Percentiles rank a stretch among this genome's conserved stretches.
These are phyloP conservation scores for Suillus placidus DNA, from an alignment of 768 basidiomycete genomes.

Conservation along the genomic window DNA sequence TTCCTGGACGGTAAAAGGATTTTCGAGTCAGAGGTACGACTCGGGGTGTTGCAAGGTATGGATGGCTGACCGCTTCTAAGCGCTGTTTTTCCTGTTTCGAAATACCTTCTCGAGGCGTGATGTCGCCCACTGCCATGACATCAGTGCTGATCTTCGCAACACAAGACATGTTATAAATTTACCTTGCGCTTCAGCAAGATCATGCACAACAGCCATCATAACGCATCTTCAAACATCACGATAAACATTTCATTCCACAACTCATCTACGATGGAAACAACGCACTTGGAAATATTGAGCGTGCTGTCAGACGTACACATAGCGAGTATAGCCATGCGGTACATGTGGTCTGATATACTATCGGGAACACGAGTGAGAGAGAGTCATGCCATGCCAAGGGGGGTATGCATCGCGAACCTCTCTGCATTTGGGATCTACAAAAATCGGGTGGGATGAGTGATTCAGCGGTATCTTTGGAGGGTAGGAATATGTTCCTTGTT, in stretches of 20 bases:
- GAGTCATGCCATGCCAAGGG: neutral
- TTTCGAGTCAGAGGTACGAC: constrained; percentile 15
- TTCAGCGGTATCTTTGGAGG: constrained; percentile 8
- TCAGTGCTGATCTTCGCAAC: neutral
- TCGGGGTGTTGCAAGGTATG: neutral
- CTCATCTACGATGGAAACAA: neutral
- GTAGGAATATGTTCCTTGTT: constrained; percentile 45
- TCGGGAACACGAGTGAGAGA: constrained; percentile 1
- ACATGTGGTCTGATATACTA: constrained; percentile 97
- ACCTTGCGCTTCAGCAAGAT: constrained; percentile 96
- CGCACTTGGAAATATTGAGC: constrained; percentile 75
- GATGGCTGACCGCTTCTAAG: constrained; percentile 62
- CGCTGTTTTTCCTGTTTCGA: constrained; percentile 77
- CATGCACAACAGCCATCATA: constrained; percentile 91
- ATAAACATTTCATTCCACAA: neutral
- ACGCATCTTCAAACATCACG: constrained; percentile 57
- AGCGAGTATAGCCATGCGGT: constrained; percentile 92
- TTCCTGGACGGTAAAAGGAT: constrained; percentile 45
- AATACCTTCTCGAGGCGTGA: constrained; percentile 87
- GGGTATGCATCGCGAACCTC: constrained; percentile 50
- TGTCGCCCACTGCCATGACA: constrained; percentile 75
- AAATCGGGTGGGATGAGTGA: constrained; percentile 1
- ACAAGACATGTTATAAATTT: no score
- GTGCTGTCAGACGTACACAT: constrained; percentile 80
- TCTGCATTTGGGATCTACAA: constrained; percentile 78